phyloP scores from a whole-genome alignment of 1,139 yeast genomes.

The Yamadazyma spencermartinsiae region DNA sequence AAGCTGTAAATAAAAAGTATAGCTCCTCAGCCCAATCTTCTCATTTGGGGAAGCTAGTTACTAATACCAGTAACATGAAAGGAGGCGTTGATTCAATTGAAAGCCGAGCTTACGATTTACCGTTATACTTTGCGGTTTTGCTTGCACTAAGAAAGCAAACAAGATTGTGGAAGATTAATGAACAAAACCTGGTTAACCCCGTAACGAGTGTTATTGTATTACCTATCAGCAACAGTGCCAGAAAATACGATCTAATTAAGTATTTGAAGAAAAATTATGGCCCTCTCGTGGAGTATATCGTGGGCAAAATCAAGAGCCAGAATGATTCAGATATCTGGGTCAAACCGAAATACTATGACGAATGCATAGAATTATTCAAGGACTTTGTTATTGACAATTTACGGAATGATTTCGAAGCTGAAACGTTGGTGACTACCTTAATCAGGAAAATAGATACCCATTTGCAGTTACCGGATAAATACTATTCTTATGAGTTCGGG shows the following conservation, averaged over 20 bases:
- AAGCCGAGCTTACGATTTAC: constrained; percentile 14
- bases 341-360: constrained; percentile 30
- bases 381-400: constrained; percentile 53
- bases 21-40: constrained; percentile 5
- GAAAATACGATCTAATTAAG: constrained; percentile 8
- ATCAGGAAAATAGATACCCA: constrained; percentile 34
- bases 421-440: constrained; percentile 35
- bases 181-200: constrained; percentile 29
- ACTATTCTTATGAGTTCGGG: constrained; percentile 42
- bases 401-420: constrained; percentile 37
- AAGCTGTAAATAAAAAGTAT: not conserved
- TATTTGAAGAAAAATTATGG: constrained; percentile 20
- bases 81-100: constrained; percentile 5
- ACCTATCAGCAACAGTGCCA: constrained; percentile 37
- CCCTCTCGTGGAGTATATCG: constrained; percentile 24
- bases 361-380: constrained; percentile 43
- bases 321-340: constrained; percentile 3
- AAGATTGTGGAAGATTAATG: constrained; percentile 43
- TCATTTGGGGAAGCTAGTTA: constrained; percentile 17
- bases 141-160: constrained; percentile 49
- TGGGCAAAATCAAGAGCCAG: constrained; percentile 19
- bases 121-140: constrained; percentile 45
- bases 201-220: constrained; percentile 50
- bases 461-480: constrained; percentile 29
- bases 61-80: constrained; percentile 4